Conservation (phyloP, 306 rosid genomes). For the Quercus ilex region DNA sequence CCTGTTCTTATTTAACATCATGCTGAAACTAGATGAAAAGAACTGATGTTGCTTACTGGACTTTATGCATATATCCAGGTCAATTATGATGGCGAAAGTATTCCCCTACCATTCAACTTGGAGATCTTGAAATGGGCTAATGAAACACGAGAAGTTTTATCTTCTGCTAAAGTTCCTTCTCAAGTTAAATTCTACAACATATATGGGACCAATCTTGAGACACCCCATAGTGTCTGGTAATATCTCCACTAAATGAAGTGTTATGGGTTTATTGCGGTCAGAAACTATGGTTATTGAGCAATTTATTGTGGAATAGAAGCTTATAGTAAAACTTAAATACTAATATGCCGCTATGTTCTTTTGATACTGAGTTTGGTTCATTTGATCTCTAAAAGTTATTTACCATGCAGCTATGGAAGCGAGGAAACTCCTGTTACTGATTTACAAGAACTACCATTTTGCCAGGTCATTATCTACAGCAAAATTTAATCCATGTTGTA, state of each 20-base stretch:
- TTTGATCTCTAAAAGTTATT: constrained; percentile 10
- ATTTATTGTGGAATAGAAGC: background rate
- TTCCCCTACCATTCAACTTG: constrained; percentile 71
- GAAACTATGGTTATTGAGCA: background rate
- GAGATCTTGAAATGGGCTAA: constrained; percentile 86
- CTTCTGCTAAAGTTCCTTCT: constrained; percentile 82
- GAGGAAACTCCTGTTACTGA: constrained; percentile 64
- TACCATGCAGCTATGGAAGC: constrained; percentile 77
- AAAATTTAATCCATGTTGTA: background rate
- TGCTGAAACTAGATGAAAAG: background rate
- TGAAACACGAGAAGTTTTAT: constrained; percentile 64
- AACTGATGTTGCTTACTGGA: background rate
- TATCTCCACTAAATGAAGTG: constrained; percentile 7
- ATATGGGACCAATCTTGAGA: constrained; percentile 68
- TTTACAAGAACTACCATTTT: constrained; percentile 52
- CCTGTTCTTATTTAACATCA: background rate
- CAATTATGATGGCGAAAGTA: constrained; percentile 46
- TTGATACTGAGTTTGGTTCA: background rate
- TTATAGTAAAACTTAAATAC: background rate
- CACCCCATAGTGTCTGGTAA: constrained; percentile 93
- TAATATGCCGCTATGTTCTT: background rate
- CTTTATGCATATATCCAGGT: constrained; percentile 43
- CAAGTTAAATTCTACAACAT: constrained; percentile 83
- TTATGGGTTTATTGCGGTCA: background rate
- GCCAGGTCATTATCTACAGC: constrained; percentile 47